phyloP scores from a whole-genome alignment of 805 yeast genomes.

The Yarrowia yakushimensis region DNA sequence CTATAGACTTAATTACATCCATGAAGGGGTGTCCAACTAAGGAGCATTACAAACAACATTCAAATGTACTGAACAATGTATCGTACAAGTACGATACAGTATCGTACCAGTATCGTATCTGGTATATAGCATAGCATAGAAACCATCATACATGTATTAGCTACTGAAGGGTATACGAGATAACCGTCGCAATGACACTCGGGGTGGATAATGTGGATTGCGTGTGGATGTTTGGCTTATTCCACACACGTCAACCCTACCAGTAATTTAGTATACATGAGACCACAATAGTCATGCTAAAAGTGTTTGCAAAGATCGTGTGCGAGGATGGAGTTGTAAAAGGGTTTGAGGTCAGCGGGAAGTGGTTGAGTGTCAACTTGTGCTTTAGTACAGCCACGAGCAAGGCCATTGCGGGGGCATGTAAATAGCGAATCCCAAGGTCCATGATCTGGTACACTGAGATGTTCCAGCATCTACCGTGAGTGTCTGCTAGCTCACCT shows the following conservation, averaged over 20 bases:
- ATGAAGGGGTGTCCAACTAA: not conserved
- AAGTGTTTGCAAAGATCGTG: slow-evolving; percentile 1
- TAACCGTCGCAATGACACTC: not conserved
- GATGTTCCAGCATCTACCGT: not conserved
- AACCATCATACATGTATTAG: not conserved
- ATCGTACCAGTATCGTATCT: too few species aligned
- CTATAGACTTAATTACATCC: too few species aligned
- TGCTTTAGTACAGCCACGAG: too few species aligned
- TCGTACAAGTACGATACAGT: too few species aligned
- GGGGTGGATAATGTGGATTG: not conserved
- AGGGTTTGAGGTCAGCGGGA: not conserved
- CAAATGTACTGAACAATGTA: too few species aligned
- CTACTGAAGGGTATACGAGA: not conserved
- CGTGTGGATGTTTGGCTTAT: not conserved
- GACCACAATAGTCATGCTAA: slow-evolving; percentile 13
- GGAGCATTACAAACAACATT: not conserved
- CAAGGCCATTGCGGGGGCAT: too few species aligned
- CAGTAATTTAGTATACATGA: slow-evolving; percentile 13
- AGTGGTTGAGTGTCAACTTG: too few species aligned
- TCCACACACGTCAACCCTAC: not conserved
- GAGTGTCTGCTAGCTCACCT: not conserved
- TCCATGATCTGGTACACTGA: too few species aligned
- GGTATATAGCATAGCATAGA: too few species aligned
- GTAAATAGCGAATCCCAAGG: too few species aligned
- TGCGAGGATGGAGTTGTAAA: not conserved